Evolutionary conservation across 495 filamentous ascomycete species (phyloP).

Genomic region (Penicilliopsis zonata): DNA sequence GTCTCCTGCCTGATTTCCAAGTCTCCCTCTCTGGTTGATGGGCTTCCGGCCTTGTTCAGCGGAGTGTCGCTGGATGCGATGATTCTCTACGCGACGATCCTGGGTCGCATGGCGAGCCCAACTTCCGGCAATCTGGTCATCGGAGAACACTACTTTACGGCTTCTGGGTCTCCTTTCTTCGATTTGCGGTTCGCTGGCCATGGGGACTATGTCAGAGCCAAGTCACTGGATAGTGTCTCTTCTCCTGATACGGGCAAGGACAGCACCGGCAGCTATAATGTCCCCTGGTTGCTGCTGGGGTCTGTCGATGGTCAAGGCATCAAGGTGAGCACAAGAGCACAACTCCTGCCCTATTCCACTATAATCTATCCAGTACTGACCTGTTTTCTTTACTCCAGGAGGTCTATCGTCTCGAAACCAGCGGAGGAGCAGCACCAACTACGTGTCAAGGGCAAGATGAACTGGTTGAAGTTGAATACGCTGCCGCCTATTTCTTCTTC

Average conservation of each 20-base stretch:
- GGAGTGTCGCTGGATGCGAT: slow-evolving; percentile 27
- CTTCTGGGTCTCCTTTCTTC: slow-evolving; percentile 40
- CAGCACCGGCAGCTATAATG: slow-evolving; percentile 32
- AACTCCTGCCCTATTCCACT: slow-evolving; percentile 1
- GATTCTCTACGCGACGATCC: slow-evolving; percentile 12
- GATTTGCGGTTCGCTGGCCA: slow-evolving; percentile 36
- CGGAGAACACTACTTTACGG: slow-evolving; percentile 58
- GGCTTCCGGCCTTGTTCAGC: slow-evolving; percentile 24
- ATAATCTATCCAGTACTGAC: not conserved
- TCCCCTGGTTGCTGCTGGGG: slow-evolving; percentile 51
- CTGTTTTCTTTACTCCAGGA: slow-evolving; percentile 25
- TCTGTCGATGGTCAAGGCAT: slow-evolving; percentile 31
- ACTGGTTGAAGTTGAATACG: slow-evolving; percentile 44
- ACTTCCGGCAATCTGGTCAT: slow-evolving; percentile 19
- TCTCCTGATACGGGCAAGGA: slow-evolving; percentile 37
- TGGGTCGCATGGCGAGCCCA: slow-evolving; percentile 16
- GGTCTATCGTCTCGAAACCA: slow-evolving; percentile 59
- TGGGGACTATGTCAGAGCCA: slow-evolving; percentile 20
- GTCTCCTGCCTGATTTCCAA: slow-evolving; percentile 34
- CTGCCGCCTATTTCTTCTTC: slow-evolving; percentile 65
- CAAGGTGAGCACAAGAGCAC: slow-evolving; percentile 14
- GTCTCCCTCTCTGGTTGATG: slow-evolving; percentile 10
- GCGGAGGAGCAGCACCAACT: slow-evolving; percentile 43
- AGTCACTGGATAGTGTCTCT: slow-evolving; percentile 31
- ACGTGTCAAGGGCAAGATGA: slow-evolving; percentile 28